Evolutionary conservation across 2,329 filamentous ascomycete species (phyloP).

Genomic region (Ophiostoma fasciatum): DNA sequence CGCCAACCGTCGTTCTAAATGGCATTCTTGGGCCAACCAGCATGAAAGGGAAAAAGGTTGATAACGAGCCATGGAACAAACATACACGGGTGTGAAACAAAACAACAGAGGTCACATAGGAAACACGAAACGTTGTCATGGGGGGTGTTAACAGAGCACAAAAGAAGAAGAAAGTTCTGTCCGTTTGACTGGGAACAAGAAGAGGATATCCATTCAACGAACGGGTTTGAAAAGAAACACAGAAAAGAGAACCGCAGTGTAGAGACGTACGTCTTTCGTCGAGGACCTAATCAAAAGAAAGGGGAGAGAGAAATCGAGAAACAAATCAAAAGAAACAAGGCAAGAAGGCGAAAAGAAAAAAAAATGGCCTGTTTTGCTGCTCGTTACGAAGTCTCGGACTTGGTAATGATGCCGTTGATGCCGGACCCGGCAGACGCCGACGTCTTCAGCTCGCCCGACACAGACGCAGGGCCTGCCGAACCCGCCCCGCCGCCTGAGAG

Average conservation of each 20-base stretch:
- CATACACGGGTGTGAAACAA: no score
- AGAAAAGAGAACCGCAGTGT: not conserved
- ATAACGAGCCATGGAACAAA: no score
- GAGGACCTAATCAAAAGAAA: not conserved
- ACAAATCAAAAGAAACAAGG: not conserved
- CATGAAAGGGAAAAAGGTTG: no score
- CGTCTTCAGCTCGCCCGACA: conserved; percentile 37
- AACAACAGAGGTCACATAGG: no score
- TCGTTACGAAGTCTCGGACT: conserved; percentile 26
- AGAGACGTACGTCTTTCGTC: no score
- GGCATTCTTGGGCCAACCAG: no score
- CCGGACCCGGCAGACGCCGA: conserved; percentile 31
- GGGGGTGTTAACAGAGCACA: no score
- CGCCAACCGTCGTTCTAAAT: no score
- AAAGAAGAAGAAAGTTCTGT: no score
- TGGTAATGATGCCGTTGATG: conserved; percentile 35
- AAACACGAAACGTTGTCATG: no score
- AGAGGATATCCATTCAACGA: no score
- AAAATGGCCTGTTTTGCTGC: not conserved
- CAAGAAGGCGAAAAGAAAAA: not conserved
- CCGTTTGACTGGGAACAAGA: no score
- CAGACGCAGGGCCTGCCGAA: conserved; percentile 21
- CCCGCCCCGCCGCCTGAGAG: conserved; percentile 6
- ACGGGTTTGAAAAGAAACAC: not conserved
- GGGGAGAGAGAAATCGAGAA: not conserved